Evolutionary conservation across 2,329 filamentous ascomycete species (phyloP), one percentile per base, ranked within the genome.

Genomic region (Penicillium griseofulvum): DNA sequence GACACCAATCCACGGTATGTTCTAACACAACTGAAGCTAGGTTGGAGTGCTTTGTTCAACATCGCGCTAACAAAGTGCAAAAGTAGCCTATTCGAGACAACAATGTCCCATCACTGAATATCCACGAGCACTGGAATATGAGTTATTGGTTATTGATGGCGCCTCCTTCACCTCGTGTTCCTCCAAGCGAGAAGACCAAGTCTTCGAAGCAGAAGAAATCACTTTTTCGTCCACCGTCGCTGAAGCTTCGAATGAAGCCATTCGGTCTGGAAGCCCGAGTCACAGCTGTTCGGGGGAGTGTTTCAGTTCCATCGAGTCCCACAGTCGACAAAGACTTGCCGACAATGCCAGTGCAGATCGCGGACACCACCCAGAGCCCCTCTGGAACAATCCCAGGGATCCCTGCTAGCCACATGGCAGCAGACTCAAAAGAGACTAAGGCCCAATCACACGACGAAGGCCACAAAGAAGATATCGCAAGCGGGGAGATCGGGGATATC

Each of bases 251-350:
- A 7, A 28, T 19, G 1, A 49, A 24, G 3, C n/a, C 14, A 33
- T 53, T 41, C n/a, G 43, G 19, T 12, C 24, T 38, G 1, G 38
- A 37, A 49, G 11, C 29, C 17, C 24, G 49, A 8, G n/a, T 45
- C 17, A 43, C 49, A 45, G 49, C 47, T 17, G 26, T 56, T 4
- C 58, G 51, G 5, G 56, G 41, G 12, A 54, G 43, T 16, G 37
- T 24, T 16, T 45, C 52, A 12, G n/a, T 16, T 33, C 24, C 22
- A 22, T 22, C 47, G 11, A 51, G 39, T 44, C 24, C 28, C 17
- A 48, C 28, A n/a, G 4, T 19, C 36, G 12, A 42, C 5, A 24
- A 49, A 36, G 37, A 43, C 14, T 4, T 17, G 9, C 44, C 36
- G 4, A 36, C 37, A 42, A 49, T 54, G 29, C 29, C 37, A 34